Evolutionary conservation across 768 basidiomycete genomes (phyloP), one percentile per base, ranked within the genome.

Genomic region (Trametes cubensis): DNA sequence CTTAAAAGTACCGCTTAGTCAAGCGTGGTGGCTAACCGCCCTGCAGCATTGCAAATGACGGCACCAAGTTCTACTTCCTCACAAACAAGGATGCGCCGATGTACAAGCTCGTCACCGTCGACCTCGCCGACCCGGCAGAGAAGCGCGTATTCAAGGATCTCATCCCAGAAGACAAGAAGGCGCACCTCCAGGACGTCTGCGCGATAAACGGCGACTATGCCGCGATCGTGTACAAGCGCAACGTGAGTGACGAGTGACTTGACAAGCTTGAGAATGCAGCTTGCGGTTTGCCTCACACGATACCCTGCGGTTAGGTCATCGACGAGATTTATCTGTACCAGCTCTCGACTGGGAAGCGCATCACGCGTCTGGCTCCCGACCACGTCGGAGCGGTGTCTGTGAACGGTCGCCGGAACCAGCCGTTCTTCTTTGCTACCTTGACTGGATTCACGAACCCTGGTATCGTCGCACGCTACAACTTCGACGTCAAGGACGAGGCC

Each of bases 321-420:
- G 90, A 93, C 68, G 88, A 92, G 73, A 79, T 94, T 34, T 90
- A 91, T 72, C 71, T 94, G 45, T 86, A 90, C 74, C 76, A 65
- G 52, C 66, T 82, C 39, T 76, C 80, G 49, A 71, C 73, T 5
- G 91, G 92, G 26, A 66, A 77, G 64, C 79, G 76, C 51, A 63
- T 89, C 53, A 71, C 73, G 20, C 87, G 85, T 17, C 72, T 94
- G 23, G 87, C 82, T 5, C 74, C 81, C 15, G 84, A 88, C 54
- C 86, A 88, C 59, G 85, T 94, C 41, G 92, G 92, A 23, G 77
- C 86, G 5, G 80, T 85, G 26, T 76, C 77, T 11, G 71, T 86
- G n/a, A 72, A 73, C 52, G 80, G 81, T 10, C 77, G 83, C 26
- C 79, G 85, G 26, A 76, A 81, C 26, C 80, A 86, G 51, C 61